Conservation (phyloP, 2,329 filamentous ascomycete species). For the Xylariaceae sp. region DNA sequence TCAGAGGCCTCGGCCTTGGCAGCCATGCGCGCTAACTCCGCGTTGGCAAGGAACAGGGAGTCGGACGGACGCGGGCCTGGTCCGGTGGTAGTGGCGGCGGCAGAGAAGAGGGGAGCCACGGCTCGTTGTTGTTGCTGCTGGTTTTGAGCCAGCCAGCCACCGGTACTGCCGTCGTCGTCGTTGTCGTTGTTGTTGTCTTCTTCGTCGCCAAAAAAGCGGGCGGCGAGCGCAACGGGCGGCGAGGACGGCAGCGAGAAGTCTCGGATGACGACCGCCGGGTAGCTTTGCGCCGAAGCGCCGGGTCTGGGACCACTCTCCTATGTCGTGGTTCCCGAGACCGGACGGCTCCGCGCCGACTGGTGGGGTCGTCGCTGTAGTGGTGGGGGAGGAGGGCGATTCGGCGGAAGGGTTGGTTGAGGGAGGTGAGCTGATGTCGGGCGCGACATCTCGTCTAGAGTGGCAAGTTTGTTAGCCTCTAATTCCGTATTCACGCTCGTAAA, state of each 20-base stretch:
- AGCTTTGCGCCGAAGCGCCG: background rate
- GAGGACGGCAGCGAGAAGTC: constrained; percentile 16
- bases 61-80: no score
- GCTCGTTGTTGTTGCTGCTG: background rate
- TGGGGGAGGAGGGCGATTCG: constrained; percentile 10
- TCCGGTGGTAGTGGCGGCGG: background rate
- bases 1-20: background rate
- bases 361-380: background rate
- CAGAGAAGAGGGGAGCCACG: background rate
- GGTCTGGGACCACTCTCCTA: constrained; percentile 8
- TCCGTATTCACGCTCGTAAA: background rate
- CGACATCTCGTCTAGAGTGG: background rate
- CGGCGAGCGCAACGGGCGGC: background rate
- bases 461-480: background rate
- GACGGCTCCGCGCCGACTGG: background rate
- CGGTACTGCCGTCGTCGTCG: background rate
- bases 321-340: background rate
- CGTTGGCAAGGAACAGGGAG: background rate
- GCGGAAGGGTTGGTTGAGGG: constrained; percentile 8
- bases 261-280: constrained; percentile 1
- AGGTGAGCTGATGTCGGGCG: background rate
- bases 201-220: constrained; percentile 1
- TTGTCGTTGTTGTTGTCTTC: no score
- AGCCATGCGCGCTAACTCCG: background rate
- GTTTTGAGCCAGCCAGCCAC: constrained; percentile 17